Evolutionary conservation across 768 basidiomycete species (phyloP).

Genomic region (Russula dissimulans): DNA sequence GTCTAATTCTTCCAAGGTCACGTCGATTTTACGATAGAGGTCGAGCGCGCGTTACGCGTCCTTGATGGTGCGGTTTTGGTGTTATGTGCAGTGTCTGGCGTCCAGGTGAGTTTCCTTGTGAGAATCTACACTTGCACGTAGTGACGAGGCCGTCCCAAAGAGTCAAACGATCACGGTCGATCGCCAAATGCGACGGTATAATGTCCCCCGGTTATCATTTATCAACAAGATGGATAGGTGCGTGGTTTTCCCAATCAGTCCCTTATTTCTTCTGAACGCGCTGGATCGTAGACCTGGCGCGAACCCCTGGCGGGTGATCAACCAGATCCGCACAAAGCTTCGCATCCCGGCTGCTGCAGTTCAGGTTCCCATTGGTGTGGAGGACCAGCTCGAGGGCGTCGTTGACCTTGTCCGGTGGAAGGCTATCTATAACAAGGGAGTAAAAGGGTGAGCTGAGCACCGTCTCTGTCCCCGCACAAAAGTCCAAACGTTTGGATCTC

Average conservation of each 20-base stretch:
- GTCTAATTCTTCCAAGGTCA: conserved; percentile 51
- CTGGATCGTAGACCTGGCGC: conserved; percentile 67
- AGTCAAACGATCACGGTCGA: conserved; percentile 99
- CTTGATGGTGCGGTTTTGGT: conserved; percentile 95
- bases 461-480: background rate
- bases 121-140: background rate
- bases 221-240: conserved; percentile 22
- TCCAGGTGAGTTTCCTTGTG: conserved; percentile 50
- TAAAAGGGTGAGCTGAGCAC: conserved; percentile 67
- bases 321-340: conserved; percentile 86
- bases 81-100: conserved; percentile 93
- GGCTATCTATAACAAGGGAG: conserved; percentile 87
- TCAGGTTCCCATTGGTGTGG: conserved; percentile 89
- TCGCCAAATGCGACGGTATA: conserved; percentile 96
- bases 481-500: background rate
- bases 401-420: conserved; percentile 94
- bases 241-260: conserved; percentile 1
- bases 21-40: conserved; percentile 99
- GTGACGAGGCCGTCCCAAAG: conserved; percentile 27
- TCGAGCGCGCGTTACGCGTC: conserved; percentile 92
- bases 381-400: conserved; percentile 81
- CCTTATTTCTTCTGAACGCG: background rate
- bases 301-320: conserved; percentile 91
- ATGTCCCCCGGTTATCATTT: conserved; percentile 47
- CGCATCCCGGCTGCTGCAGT: conserved; percentile 90